Base-by-base conservation (phyloP, 1,139 yeast genomes). In the Blastobotrys aristatus region DNA sequence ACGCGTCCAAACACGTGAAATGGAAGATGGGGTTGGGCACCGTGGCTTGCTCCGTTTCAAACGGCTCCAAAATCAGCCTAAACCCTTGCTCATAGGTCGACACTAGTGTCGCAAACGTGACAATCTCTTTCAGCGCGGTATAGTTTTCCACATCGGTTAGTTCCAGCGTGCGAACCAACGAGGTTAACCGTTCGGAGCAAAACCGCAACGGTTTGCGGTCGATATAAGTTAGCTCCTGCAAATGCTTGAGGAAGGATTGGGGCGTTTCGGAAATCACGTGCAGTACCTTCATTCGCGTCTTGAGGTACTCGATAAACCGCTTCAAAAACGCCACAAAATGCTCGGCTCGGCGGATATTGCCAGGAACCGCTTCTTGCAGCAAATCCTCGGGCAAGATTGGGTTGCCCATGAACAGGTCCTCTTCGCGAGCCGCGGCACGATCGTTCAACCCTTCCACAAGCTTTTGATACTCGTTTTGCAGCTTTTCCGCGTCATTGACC, bases 241-340 rank as follows among this genome's bases (percentile, higher is more conserved):
- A 71, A 71, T 92, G 98, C 64, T 87, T 95, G 51, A 92, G 67
- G 63, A 92, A 92, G 46, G 97, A 88, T 6, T 82, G 77, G 0
- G 99, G 98, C 0, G 98, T 94, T 64, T 92, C 99, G 38, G 97
- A 88, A 41, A 92, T 89, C 43, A 94, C 98, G 69, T 92, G 97
- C 43, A 94, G 69, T 1, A 92, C 97, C 69, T 92, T 92, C 98
- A 92, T 92, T 67, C 98, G 80, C 2, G 97, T 92, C 61, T 92
- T 92, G 59, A 92, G 72, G 66, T 94, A 92, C 63, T 94, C 99
- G 38, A 94, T 87, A 59, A 92, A 86, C 53, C 99, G 72, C 60
- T 89, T 88, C 62, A 92, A 73, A 62, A 92, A 92, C 1, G 97
- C 88, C 13, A 92, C 84, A 62, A 92, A 92, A 70, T 92, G 98